Conservation (phyloP, 1,284 basidiomycete genomes). For the Malassezia obtusa region DNA sequence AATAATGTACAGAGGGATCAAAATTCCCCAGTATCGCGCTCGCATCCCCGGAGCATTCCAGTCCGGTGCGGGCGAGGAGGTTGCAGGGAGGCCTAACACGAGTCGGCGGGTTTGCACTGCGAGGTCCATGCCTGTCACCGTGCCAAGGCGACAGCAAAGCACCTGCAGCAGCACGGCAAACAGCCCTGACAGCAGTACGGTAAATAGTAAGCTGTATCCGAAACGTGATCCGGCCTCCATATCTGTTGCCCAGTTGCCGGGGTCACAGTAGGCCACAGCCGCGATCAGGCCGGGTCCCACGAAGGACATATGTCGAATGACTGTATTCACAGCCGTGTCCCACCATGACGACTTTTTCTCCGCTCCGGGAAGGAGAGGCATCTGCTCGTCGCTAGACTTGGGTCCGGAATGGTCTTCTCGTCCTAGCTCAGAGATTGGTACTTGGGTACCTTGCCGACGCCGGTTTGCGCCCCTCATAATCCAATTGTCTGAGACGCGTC, state of each 20-base stretch:
- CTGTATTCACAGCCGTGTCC: not conserved
- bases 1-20: constrained; percentile 53
- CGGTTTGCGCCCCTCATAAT: no score
- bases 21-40: constrained; percentile 20
- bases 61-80: constrained; percentile 43
- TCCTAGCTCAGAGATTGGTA: no score
- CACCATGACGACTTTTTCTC: not conserved
- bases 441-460: no score
- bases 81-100: constrained; percentile 19
- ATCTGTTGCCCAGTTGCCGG: constrained; percentile 47
- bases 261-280: constrained; percentile 37
- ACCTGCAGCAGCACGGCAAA: constrained; percentile 71
- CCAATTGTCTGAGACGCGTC: no score
- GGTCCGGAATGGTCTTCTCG: no score
- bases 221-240: constrained; percentile 44
- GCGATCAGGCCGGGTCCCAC: constrained; percentile 37
- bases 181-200: constrained; percentile 72
- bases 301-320: constrained; percentile 28
- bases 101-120: constrained; percentile 30
- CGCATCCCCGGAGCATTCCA: constrained; percentile 57
- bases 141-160: constrained; percentile 53
- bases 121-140: constrained; percentile 50
- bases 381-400: not conserved
- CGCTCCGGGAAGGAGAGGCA: not conserved
- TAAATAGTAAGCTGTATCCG: constrained; percentile 75